These are phyloP conservation scores for Clohesyomyces aquaticus DNA, from an alignment of 495 filamentous ascomycete species.

Conservation along the genomic window DNA sequence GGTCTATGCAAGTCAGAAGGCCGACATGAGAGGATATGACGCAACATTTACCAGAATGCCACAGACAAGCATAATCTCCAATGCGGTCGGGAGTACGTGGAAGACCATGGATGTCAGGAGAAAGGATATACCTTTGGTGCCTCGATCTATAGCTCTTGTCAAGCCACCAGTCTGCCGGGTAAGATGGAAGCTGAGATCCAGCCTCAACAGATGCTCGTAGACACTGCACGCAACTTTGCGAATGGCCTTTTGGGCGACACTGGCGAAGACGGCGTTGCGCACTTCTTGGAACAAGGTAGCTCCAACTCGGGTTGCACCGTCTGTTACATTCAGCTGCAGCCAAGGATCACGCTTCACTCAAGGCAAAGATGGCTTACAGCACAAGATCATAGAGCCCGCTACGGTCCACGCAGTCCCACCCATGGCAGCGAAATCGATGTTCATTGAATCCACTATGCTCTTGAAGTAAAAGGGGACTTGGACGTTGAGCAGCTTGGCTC, in stretches of 20 bases:
- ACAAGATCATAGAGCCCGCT: constrained; percentile 89
- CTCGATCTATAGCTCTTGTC: constrained; percentile 92
- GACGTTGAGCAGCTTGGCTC: constrained; percentile 92
- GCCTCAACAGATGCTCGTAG: constrained; percentile 82
- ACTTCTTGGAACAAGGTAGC: constrained; percentile 87
- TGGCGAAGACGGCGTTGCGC: constrained; percentile 94
- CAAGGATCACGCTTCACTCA: not conserved
- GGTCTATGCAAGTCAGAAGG: constrained; percentile 56
- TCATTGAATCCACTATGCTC: constrained; percentile 95
- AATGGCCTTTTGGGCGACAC: constrained; percentile 95
- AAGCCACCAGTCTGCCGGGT: constrained; percentile 91
- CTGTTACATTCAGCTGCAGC: constrained; percentile 48
- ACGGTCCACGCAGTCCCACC: constrained; percentile 87
- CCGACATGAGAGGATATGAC: not conserved
- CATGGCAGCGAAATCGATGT: constrained; percentile 81
- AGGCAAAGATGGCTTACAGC: constrained; percentile 57
- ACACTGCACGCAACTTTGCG: constrained; percentile 87
- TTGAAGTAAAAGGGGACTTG: constrained; percentile 99
- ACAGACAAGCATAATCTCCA: constrained; percentile 95
- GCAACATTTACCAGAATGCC: constrained; percentile 67
- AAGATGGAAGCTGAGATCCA: constrained; percentile 93
- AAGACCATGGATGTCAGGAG: constrained; percentile 97
- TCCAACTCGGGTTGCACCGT: constrained; percentile 84
- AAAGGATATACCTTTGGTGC: constrained; percentile 98
- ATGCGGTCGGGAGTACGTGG: constrained; percentile 88